Base-by-base conservation (phyloP, 768 basidiomycete species). In the Boletus pseudo-olivaceus region DNA sequence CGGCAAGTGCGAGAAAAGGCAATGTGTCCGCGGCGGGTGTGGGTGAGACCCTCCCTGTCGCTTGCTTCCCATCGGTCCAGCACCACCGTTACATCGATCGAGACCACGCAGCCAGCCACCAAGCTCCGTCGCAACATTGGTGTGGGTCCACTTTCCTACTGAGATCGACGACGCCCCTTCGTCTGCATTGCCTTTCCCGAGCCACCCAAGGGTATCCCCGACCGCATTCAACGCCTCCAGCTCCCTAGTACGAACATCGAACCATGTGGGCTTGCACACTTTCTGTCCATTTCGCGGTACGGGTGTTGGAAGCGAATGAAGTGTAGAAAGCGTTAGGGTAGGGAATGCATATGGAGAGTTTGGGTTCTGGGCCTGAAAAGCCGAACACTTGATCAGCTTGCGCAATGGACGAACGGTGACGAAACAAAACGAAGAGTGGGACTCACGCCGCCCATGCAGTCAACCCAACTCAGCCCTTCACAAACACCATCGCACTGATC, bases 251-350 rank as follows among this genome's bases (percentile, higher is more conserved):
- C 84, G 72, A 39, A 71, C 73, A 29, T 87, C 84, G 67, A 94
- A 99, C 73, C 89, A 93, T 30, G 84, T 82, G 4, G 93, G 91
- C 72, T 98, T 98, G 74, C 78, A 84, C 14, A 91, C 74, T 62
- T 90, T 93, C 68, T 98, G 97, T 10, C 79, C 81, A 2, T 76
- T 81, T 33, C 92, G 78, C 3, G 80, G 76, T 10, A 97, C 93
- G 6, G 97, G 97, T 1, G 84, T 82, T 0, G 97, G 97, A 4
- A 99, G 79, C 4, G 86, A 81, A 63, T 94, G 87, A n/a, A 97
- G 75, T 0, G 88, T 86, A 0, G 91, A 89, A n/a, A 94, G 73
- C 2, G 90, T 78, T 17, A 91, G 69, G 7, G 92, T 74, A 55
- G 94, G 88, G 68, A 98, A 95, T n/a, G 85, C 82, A 68, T 98